These are phyloP conservation scores for Cladosporium oxysporum DNA, from an alignment of 2,329 filamentous ascomycete species.

Conservation along the genomic window DNA sequence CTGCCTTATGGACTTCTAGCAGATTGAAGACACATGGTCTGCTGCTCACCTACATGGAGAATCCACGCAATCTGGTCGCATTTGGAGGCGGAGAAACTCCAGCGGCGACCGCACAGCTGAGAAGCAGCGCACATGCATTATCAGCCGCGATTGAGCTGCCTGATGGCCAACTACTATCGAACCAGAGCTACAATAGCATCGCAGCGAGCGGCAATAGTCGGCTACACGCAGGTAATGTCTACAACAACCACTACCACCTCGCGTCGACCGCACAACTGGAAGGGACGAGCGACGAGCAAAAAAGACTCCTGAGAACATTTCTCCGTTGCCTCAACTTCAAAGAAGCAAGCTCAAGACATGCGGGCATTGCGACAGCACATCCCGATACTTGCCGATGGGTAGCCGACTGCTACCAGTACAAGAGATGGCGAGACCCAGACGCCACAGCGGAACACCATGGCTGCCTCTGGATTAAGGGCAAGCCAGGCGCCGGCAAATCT, in stretches of 20 bases:
- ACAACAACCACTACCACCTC: background rate
- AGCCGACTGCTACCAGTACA: background rate
- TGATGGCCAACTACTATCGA: background rate
- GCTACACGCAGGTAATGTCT: background rate
- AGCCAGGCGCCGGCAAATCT: conserved; percentile 14
- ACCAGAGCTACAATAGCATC: background rate
- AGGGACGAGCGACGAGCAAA: background rate
- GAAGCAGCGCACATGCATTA: background rate
- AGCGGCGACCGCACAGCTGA: background rate
- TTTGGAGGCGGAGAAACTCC: background rate
- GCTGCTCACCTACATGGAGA: background rate
- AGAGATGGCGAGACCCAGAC: background rate
- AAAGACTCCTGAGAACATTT: background rate
- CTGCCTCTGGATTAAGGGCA: conserved; percentile 13
- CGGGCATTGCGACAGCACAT: background rate
- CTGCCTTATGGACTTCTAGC: background rate
- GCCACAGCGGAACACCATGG: background rate
- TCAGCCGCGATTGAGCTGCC: background rate
- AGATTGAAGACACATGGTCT: background rate
- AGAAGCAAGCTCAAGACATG: background rate
- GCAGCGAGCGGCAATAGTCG: background rate
- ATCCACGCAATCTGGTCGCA: background rate
- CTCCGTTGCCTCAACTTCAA: background rate
- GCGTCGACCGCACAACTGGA: background rate
- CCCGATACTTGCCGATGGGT: background rate